These are phyloP conservation scores for Davidsoniella eucalypti DNA, from an alignment of 2,329 filamentous ascomycete species.

Conservation along the genomic window DNA sequence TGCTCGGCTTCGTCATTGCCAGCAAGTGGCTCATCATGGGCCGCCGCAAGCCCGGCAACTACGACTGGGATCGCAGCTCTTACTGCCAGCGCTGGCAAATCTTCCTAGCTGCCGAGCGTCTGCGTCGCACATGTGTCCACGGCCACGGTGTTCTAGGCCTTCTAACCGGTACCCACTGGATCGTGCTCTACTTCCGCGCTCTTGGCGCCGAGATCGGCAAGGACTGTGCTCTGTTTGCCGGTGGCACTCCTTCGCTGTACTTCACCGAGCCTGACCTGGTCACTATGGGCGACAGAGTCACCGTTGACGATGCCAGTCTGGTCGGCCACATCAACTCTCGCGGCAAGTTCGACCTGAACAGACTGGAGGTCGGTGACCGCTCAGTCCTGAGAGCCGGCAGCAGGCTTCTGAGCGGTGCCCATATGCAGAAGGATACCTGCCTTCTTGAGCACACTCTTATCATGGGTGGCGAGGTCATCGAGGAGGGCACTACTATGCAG, in stretches of 20 bases:
- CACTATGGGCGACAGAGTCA: constrained; percentile 34
- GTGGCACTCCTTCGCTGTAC: constrained; percentile 33
- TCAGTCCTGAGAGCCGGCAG: constrained; percentile 36
- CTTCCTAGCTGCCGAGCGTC: constrained; percentile 33
- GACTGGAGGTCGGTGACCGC: constrained; percentile 31
- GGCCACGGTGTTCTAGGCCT: constrained; percentile 34
- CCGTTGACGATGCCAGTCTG: constrained; percentile 37
- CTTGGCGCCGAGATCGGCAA: constrained; percentile 36
- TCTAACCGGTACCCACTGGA: constrained; percentile 35
- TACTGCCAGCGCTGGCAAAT: constrained; percentile 44
- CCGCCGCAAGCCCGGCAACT: constrained; percentile 32
- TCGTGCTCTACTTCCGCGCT: constrained; percentile 35
- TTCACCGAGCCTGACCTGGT: constrained; percentile 43
- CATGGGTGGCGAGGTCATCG: constrained; percentile 39
- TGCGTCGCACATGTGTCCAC: constrained; percentile 33
- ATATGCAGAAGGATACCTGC: constrained; percentile 35
- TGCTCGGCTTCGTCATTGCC: constrained; percentile 24
- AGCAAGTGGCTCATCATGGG: constrained; percentile 37
- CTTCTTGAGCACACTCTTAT: constrained; percentile 41
- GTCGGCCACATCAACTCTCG: constrained; percentile 40
- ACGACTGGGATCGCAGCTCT: constrained; percentile 38
- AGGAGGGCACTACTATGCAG: constrained; percentile 32
- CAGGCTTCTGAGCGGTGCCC: constrained; percentile 34
- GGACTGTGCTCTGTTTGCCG: constrained; percentile 38
- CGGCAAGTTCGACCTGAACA: constrained; percentile 38